Conservation (phyloP, 1,139 yeast genomes). For the Yamadazyma blattariae region DNA sequence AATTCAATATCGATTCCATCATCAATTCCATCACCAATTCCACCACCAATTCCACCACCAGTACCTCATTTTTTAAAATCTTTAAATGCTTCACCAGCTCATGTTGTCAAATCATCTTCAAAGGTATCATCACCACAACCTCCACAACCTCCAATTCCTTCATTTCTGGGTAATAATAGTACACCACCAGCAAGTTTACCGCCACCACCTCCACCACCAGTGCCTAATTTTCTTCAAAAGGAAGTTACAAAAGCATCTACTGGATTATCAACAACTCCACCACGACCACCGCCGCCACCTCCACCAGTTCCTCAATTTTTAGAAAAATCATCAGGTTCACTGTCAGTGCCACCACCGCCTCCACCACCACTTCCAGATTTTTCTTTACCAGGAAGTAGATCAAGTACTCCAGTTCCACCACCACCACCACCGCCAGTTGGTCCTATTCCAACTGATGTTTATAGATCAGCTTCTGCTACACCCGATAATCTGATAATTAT, state of each 20-base stretch:
- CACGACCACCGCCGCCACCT: slow-evolving; percentile 23
- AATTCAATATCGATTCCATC: too few species aligned
- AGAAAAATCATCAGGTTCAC: slow-evolving; percentile 7
- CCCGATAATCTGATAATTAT: slow-evolving; percentile 1
- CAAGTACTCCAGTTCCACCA: slow-evolving; percentile 30
- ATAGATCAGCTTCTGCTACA: slow-evolving; percentile 12
- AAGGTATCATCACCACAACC: slow-evolving; percentile 28
- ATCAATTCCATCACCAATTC: slow-evolving; percentile 21
- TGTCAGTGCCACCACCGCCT: slow-evolving; percentile 28
- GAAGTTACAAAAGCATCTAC: slow-evolving; percentile 5
- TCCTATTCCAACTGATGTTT: background rate
- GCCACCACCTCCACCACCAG: slow-evolving; percentile 26
- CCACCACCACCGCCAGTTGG: slow-evolving; percentile 18
- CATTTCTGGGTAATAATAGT: slow-evolving; percentile 13
- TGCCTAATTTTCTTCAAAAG: slow-evolving; percentile 18
- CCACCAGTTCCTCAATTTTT: slow-evolving; percentile 12
- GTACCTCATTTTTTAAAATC: slow-evolving; percentile 4
- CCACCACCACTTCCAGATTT: slow-evolving; percentile 19
- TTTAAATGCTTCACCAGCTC: slow-evolving; percentile 3
- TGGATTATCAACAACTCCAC: slow-evolving; percentile 20
- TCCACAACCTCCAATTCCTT: slow-evolving; percentile 20
- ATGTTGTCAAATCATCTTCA: too few species aligned
- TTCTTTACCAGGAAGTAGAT: slow-evolving; percentile 5
- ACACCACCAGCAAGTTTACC: too few species aligned
- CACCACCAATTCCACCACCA: slow-evolving; percentile 25